Evolutionary conservation across 2,329 filamentous ascomycete species (phyloP), one percentile per base, ranked within the genome.

Genomic region (Xylariaceae sp.): DNA sequence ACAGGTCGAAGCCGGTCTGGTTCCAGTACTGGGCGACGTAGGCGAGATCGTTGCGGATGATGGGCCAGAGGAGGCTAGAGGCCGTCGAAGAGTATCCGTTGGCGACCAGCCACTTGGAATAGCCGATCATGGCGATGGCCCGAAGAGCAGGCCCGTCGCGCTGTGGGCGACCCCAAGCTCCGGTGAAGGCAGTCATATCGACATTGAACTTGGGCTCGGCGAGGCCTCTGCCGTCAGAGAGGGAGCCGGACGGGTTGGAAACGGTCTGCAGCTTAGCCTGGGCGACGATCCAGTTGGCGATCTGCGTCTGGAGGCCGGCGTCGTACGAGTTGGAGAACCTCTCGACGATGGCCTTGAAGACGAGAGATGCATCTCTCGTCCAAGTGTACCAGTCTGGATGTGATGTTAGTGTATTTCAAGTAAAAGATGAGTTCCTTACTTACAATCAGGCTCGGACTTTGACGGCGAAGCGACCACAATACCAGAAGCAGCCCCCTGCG

Each of bases 131-230:
- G 2, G 86, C 77, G 31, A 78, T 86, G 1, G 85, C 85, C 35
- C 87, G 74, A 27, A 92, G 72, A 15, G 86, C 78, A 16, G 87
- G 86, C 0, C 86, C 86, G 60, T 92, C 86, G 29, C 83, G 73
- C 61, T 92, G 86, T 9, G 86, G 86, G 14, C 86, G 77, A 18
- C 84, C 85, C 86, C 86, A 90, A 5, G 65, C 57, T 18, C 76
- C 81, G 2, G 76, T 84, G 57, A 77, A 88, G 6, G 76, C 68
- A 8, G 67, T 74, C 42, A 74, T 62, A 48, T 88, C 73, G 28
- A 78, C 76, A 40, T 82, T 69, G 62, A 76, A 89, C 62, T 89
- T 89, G 40, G 85, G 74, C 59, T 90, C 85, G 19, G 74, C 85
- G 6, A 90, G 62, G 14, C 74, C 74, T 11, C 57, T 50, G 23